Evolutionary conservation across 2,329 filamentous ascomycete species (phyloP), one percentile per base, ranked within the genome.

Genomic region (Mollisiaceae sp.): DNA sequence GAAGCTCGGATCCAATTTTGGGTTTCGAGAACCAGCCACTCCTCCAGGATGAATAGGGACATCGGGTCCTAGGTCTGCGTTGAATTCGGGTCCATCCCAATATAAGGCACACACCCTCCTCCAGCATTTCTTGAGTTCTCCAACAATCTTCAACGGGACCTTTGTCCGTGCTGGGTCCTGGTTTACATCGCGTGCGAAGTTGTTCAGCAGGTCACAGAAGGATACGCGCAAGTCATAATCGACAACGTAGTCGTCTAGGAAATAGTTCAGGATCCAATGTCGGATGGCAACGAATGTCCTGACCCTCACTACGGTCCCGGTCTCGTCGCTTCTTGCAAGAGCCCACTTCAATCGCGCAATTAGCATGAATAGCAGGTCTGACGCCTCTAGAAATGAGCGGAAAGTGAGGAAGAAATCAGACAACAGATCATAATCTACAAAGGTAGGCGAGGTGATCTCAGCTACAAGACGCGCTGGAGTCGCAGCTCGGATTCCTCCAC

Each of bases 201-300:
- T 81, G 76, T 98, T 97, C 65, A 97, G 83, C 9, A 93, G 83
- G 38, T 88, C 83, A 78, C 94, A 97, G 75, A 97, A 97, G 18
- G 87, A 86, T 5, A 86, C 81, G 9, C 94, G 89, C 38, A 98
- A 82, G 54, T 86, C 82, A 74, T 90, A 89, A 75, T 94, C 88
- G 27, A 90, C 79, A 47, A 96, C 87, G 76, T 97, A 99, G 76
- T 99, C 95, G 75, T 99, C 95, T 63, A 92, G 85, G 71, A 98
- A 99, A 78, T 99, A 99, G 77, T 99, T 99, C 68, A 99, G 80
- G 64, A 98, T 94, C 95, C 95, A 99, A 78, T 99, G 95, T 64
- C 95, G 89, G 54, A 98, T 84, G 8, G 95, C 95, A 32, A 97
- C 95, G 80, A 98, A 99, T 0, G 94, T 96, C 50, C 95, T 88